Percentiles rank a stretch among this genome's conserved stretches.
Evolutionary conservation across 768 basidiomycete genomes (phyloP).

Genomic region (Tubosaeta sp.): DNA sequence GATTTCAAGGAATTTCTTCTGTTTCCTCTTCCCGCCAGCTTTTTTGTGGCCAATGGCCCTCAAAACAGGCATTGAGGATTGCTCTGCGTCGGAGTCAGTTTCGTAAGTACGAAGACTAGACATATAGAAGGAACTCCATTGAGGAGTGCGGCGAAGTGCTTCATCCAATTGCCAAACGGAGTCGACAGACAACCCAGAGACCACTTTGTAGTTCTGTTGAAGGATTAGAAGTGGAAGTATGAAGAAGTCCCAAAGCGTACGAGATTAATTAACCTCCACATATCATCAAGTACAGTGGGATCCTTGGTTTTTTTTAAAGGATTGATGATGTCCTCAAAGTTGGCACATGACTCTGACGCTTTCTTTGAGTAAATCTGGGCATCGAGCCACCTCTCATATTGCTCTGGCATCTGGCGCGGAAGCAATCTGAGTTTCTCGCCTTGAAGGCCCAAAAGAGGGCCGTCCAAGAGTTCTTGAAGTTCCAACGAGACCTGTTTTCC

Average conservation of each 20-base stretch:
- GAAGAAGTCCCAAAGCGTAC: slow-evolving; percentile 34
- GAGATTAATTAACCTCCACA: slow-evolving; percentile 63
- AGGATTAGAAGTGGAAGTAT: slow-evolving; percentile 3
- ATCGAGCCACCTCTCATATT: slow-evolving; percentile 63
- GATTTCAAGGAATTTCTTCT: slow-evolving; percentile 45
- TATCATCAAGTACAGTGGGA: slow-evolving; percentile 44
- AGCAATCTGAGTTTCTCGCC: slow-evolving; percentile 49
- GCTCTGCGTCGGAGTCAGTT: slow-evolving; percentile 28
- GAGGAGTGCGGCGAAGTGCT: slow-evolving; percentile 48
- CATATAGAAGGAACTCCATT: slow-evolving; percentile 50
- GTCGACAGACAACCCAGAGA: slow-evolving; percentile 54
- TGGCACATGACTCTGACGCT: slow-evolving; percentile 48
- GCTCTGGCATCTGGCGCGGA: slow-evolving; percentile 51
- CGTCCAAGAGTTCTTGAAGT: slow-evolving; percentile 60
- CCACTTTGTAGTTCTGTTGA: slow-evolving; percentile 53
- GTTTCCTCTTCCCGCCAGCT: slow-evolving; percentile 23
- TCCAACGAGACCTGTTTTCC: slow-evolving; percentile 54
- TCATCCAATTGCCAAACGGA: slow-evolving; percentile 59
- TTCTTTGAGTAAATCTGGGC: slow-evolving; percentile 59
- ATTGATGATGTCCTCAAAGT: slow-evolving; percentile 51
- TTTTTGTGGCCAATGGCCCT: slow-evolving; percentile 17
- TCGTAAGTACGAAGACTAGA: slow-evolving; percentile 16
- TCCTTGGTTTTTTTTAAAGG: slow-evolving; percentile 57
- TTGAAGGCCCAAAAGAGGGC: slow-evolving; percentile 54
- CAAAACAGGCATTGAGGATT: not conserved